These are phyloP conservation scores for Boletellus emodensis DNA, from an alignment of 768 basidiomycete genomes.

Conservation along the genomic window DNA sequence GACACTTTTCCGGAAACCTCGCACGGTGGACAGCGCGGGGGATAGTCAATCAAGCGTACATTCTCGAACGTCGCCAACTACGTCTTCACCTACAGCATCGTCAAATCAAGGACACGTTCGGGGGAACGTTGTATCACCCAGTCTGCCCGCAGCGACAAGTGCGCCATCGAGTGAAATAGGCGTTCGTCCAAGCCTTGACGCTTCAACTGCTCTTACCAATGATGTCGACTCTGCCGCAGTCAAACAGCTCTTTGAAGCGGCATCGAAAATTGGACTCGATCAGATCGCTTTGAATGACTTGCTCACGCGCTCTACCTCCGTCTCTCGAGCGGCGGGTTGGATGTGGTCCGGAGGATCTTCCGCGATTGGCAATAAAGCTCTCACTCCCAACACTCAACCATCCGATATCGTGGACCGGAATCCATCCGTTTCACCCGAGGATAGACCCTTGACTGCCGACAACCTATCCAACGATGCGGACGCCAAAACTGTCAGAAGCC, in stretches of 20 bases:
- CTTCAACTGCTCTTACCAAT: conserved; percentile 19
- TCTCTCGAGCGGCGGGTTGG: conserved; percentile 50
- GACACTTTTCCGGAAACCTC: conserved; percentile 60
- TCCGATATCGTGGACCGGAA: conserved; percentile 10
- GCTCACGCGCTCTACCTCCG: conserved; percentile 66
- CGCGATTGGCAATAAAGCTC: conserved; percentile 9
- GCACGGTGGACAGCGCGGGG: conserved; percentile 23
- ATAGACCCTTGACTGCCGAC: conserved; percentile 27
- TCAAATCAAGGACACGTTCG: conserved; percentile 31
- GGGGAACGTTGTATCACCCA: conserved; percentile 29
- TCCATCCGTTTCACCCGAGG: conserved; percentile 16
- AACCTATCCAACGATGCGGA: conserved; percentile 29
- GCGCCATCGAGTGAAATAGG: conserved; percentile 13
- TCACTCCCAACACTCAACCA: conserved; percentile 22
- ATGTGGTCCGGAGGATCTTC: conserved; percentile 30
- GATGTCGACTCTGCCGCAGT: conserved; percentile 51
- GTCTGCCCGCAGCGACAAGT: conserved; percentile 9
- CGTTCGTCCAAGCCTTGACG: conserved; percentile 23
- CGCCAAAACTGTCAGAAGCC: conserved; percentile 28
- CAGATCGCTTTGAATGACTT: conserved; percentile 66
- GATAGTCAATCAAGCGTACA: conserved; percentile 31
- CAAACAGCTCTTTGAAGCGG: conserved; percentile 73
- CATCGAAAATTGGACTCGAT: conserved; percentile 70
- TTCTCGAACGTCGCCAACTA: conserved; percentile 30
- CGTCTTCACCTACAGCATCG: conserved; percentile 34